phyloP scores from a whole-genome alignment of 2,329 filamentous ascomycete genomes.

The Gaeumannomyces sp. region DNA sequence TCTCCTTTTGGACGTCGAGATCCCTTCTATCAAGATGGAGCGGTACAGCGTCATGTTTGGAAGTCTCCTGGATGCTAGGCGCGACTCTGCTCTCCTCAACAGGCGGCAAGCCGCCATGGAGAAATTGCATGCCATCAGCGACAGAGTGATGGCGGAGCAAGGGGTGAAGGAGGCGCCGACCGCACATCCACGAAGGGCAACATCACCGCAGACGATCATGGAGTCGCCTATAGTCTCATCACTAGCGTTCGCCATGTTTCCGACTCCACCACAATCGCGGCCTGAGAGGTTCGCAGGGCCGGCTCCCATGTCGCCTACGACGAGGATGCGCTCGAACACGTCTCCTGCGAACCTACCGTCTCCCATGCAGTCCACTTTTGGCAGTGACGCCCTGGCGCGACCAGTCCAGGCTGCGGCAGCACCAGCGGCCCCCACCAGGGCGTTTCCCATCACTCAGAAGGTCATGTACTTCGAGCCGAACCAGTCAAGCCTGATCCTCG shows the following conservation, averaged over 20 bases:
- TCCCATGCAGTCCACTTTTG: constrained; percentile 21
- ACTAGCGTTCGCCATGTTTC: constrained; percentile 41
- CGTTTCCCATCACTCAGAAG: constrained; percentile 9
- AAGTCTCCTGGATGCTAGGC: constrained; percentile 52
- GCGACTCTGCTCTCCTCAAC: constrained; percentile 39
- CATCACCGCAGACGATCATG: constrained; percentile 39
- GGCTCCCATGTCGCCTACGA: constrained; percentile 25
- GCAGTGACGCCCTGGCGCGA: background rate
- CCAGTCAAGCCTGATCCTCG: constrained; percentile 31
- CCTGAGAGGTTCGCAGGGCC: constrained; percentile 15
- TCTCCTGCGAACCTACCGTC: constrained; percentile 44
- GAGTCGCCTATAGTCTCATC: constrained; percentile 21
- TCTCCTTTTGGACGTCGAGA: constrained; percentile 64
- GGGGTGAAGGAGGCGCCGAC: constrained; percentile 21
- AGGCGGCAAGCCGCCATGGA: constrained; percentile 54
- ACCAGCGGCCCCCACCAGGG: background rate
- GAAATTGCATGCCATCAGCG: constrained; percentile 49
- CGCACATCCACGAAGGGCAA: constrained; percentile 34
- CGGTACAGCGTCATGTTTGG: constrained; percentile 94
- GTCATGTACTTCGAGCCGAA: constrained; percentile 26
- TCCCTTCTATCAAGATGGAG: constrained; percentile 75
- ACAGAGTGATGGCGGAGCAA: constrained; percentile 33
- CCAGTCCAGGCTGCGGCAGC: background rate
- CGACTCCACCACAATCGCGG: constrained; percentile 24
- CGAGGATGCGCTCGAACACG: constrained; percentile 44